phyloP scores from a whole-genome alignment of 2,329 filamentous ascomycete species.

The Colletotrichum tropicicola region DNA sequence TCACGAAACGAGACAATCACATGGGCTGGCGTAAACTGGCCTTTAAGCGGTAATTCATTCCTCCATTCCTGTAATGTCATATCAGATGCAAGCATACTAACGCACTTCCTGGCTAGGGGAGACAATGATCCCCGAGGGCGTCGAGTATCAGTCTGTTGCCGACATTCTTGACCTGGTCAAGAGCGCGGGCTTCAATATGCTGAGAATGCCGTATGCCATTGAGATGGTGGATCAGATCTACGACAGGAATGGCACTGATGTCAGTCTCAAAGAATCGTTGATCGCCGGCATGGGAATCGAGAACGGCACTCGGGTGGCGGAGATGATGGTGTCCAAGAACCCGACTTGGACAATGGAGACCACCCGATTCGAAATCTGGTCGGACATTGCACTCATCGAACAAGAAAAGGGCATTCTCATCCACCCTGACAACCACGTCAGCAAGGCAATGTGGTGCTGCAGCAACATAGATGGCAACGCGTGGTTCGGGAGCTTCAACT shows the following conservation, averaged over 20 bases:
- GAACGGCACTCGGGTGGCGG: conserved; percentile 57
- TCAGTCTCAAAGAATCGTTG: conserved; percentile 47
- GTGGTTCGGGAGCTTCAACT: conserved; percentile 70
- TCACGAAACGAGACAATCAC: neutral
- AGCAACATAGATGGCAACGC: conserved; percentile 61
- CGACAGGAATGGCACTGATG: conserved; percentile 47
- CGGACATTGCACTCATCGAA: conserved; percentile 68
- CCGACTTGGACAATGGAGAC: conserved; percentile 45
- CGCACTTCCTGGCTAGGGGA: conserved; percentile 46
- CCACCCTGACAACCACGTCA: conserved; percentile 69
- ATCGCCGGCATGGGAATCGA: conserved; percentile 50
- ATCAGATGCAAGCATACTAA: neutral
- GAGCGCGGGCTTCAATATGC: conserved; percentile 60
- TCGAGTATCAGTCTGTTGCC: conserved; percentile 64
- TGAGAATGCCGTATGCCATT: neutral
- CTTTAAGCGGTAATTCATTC: neutral
- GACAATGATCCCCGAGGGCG: conserved; percentile 70
- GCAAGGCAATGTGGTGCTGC: conserved; percentile 66
- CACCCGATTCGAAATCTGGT: conserved; percentile 54
- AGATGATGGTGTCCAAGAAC: conserved; percentile 58
- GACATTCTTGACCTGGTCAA: conserved; percentile 58
- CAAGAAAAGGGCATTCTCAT: conserved; percentile 63
- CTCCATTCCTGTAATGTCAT: neutral
- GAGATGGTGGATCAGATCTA: conserved; percentile 62
- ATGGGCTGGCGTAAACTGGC: neutral